Percentiles rank a stretch among this genome's conserved stretches.
These are phyloP conservation scores for Tetrahymena elliotti DNA, from an alignment of 73 alveolate genomes.

Conservation along the genomic window DNA sequence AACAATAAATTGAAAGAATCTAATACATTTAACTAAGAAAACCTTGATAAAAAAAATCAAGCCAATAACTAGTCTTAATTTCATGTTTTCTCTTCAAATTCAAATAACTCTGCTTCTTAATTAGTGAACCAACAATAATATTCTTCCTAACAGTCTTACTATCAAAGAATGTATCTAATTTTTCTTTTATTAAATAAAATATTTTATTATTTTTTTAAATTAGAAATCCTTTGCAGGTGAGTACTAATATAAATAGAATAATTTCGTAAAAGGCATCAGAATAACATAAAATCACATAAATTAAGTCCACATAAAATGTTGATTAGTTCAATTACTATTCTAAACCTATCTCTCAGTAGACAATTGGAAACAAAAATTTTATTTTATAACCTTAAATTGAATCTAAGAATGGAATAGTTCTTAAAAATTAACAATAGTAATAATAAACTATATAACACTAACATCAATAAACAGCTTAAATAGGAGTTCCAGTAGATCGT, in stretches of 20 bases:
- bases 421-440: not conserved
- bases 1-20: not conserved
- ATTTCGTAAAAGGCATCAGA: not conserved
- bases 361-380: not conserved
- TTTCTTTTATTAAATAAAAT: not conserved
- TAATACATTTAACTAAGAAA: not conserved
- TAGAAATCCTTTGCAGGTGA: not conserved
- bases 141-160: not conserved
- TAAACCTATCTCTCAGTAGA: not conserved
- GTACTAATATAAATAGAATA: not conserved
- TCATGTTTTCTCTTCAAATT: not conserved
- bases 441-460: not conserved
- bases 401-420: not conserved
- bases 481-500: not conserved
- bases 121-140: not conserved
- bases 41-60: not conserved
- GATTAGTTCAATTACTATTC: not conserved
- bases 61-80: not conserved
- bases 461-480: not conserved
- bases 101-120: not conserved
- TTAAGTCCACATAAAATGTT: not conserved
- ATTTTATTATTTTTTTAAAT: not conserved
- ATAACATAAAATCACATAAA: not conserved
- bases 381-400: not conserved
- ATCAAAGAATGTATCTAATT: not conserved